A percentile compares a stretch with the other conserved stretches of the same genome.
These are phyloP conservation scores for Claviceps pazoutovae DNA, from an alignment of 2,329 filamentous ascomycete species.

Conservation along the genomic window DNA sequence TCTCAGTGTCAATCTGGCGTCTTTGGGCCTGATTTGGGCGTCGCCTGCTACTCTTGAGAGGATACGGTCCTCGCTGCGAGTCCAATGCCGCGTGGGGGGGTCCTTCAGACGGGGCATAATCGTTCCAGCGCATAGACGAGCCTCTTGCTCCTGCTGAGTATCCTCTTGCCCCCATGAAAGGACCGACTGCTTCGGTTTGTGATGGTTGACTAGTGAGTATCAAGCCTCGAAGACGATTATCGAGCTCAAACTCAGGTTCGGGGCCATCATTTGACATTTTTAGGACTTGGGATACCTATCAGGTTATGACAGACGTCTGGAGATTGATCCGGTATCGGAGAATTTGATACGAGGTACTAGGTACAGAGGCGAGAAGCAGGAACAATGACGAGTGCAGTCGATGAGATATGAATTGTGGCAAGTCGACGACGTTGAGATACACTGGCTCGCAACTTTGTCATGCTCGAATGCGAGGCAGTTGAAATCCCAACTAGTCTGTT, in stretches of 20 bases:
- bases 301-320: not conserved
- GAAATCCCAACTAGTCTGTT: not conserved
- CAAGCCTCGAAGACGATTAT: constrained; percentile 44
- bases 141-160: not conserved
- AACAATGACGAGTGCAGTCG: not conserved
- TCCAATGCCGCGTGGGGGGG: not conserved
- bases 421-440: not conserved
- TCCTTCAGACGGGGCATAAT: not conserved
- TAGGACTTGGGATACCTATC: not conserved
- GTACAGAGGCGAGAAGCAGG: too few species aligned
- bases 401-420: not conserved
- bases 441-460: not conserved
- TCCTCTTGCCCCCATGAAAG: not conserved
- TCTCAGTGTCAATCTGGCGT: constrained; percentile 46
- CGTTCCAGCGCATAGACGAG: not conserved
- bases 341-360: not conserved
- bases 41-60: constrained; percentile 5
- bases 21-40: constrained; percentile 45
- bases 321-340: not conserved
- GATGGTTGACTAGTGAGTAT: constrained; percentile 37
- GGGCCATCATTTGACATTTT: not conserved
- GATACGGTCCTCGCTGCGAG: constrained; percentile 9
- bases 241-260: constrained; percentile 22
- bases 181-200: not conserved
- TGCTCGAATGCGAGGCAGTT: not conserved